Evolutionary conservation across 805 yeast genomes (phyloP).

Genomic region (Cyberlindnera suaveolens): DNA sequence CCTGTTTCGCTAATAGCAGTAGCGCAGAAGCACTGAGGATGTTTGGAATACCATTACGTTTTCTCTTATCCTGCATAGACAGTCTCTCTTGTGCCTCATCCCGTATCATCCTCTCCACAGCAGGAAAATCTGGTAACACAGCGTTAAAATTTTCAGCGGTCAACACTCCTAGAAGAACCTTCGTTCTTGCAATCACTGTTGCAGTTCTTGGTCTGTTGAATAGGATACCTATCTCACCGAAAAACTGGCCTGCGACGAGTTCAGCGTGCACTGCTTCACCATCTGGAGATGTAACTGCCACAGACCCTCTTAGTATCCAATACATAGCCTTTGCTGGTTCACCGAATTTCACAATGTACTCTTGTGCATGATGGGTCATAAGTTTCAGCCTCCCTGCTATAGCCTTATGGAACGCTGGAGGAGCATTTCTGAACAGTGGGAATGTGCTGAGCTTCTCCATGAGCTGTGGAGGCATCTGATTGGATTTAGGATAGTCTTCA

Average conservation of each 20-base stretch:
- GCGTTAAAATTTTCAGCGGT: slow-evolving; percentile 56
- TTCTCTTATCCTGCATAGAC: slow-evolving; percentile 62
- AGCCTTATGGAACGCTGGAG: slow-evolving; percentile 54
- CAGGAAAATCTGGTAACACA: slow-evolving; percentile 58
- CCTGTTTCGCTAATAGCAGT: slow-evolving; percentile 1
- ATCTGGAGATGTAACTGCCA: slow-evolving; percentile 70
- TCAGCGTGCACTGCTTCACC: slow-evolving; percentile 74
- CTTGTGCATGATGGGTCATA: slow-evolving; percentile 61
- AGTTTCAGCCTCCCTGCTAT: slow-evolving; percentile 52
- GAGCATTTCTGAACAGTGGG: slow-evolving; percentile 62
- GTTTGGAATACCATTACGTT: slow-evolving; percentile 34
- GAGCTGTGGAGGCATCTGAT: slow-evolving; percentile 46
- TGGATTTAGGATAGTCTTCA: slow-evolving; percentile 7
- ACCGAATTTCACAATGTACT: slow-evolving; percentile 62
- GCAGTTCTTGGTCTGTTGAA: slow-evolving; percentile 76
- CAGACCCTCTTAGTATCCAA: slow-evolving; percentile 73
- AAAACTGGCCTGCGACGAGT: slow-evolving; percentile 59
- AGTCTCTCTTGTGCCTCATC: slow-evolving; percentile 77
- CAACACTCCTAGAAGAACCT: slow-evolving; percentile 60
- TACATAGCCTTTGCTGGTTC: slow-evolving; percentile 74
- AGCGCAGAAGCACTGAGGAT: slow-evolving; percentile 17
- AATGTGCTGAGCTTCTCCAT: slow-evolving; percentile 48
- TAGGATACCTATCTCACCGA: slow-evolving; percentile 75
- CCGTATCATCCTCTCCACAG: slow-evolving; percentile 59
- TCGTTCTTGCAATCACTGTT: slow-evolving; percentile 64